Base-by-base conservation (phyloP, 2,329 filamentous ascomycete genomes). In the Aspergillus phoenicis region DNA sequence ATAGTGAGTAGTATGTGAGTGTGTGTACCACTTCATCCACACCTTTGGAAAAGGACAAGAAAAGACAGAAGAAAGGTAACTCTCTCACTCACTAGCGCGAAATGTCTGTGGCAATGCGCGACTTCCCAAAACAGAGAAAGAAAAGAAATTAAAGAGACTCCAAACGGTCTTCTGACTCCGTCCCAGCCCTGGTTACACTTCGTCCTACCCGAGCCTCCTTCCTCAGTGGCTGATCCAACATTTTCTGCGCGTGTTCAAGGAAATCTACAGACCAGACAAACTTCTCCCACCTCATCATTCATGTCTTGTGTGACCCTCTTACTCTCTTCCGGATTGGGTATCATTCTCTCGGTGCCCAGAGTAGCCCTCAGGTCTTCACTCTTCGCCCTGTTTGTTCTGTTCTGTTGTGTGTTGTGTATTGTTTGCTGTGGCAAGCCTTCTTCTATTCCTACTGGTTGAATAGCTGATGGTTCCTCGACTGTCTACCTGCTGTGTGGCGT, bases 131-230 rank as follows among this genome's bases (percentile, higher is more conserved):
- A 17, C 13, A 41, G 52, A 33, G n/a, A 45, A 20, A 33, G 30
- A 30, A 22, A 45, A 41, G 33, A 30, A 30, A 30, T 33, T 28
- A 45, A 28, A 54, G 38, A 47, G 5, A 36, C 11, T 11, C 33
- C 10, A 36, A 56, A 45, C 53, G 53, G 53, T 56, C 53, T 56
- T 56, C 53, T 56, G 53, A 56, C 53, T 36, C 15, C 20, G 53
- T 56, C 39, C 39, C 24, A 33, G 53, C 53, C 28, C 24, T 28
- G 24, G 53, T 56, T 20, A 47, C 53, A 56, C 53, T 36, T 36
- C 13, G 53, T 56, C 11, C 53, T 7, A 56, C 53, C 39, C 17
- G 53, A 56, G 17, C 26, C 10, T 17, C 4, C 30, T 11, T 36
- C n/a, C 26, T 56, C 17, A 43, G 26, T 56, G 53, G 53, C 24